Evolutionary conservation across 306 rosid species (phyloP).

Genomic region (Ammopiptanthus mongolicus): DNA sequence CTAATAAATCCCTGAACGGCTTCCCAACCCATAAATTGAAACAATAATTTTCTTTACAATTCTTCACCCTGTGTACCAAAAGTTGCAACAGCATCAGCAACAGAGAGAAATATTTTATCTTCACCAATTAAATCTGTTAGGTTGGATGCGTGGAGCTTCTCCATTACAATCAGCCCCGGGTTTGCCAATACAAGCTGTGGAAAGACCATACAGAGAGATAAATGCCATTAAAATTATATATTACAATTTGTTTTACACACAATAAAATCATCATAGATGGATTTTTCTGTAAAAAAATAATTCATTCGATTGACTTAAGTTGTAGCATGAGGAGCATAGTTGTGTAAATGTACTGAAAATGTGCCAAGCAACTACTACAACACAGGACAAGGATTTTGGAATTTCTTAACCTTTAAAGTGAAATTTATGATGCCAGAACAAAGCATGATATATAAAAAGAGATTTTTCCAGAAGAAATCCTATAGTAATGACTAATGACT

Average conservation of each 20-base stretch:
- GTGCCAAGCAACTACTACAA: neutral
- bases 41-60: neutral
- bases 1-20: neutral
- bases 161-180: conserved; percentile 67
- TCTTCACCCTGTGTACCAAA: conserved; percentile 29
- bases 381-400: too few relatives aligned
- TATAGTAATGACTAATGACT: neutral
- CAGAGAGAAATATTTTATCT: conserved; percentile 60
- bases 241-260: neutral
- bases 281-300: neutral
- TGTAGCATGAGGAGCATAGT: neutral
- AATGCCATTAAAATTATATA: neutral
- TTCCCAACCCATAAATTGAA: neutral
- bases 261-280: neutral
- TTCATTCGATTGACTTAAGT: neutral
- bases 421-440: too few relatives aligned
- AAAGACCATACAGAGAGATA: neutral
- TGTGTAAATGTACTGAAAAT: neutral
- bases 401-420: neutral
- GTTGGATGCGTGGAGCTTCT: conserved; percentile 59
- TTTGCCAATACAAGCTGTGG: conserved; percentile 67
- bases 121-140: conserved; percentile 50
- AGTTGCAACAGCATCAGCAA: conserved; percentile 56
- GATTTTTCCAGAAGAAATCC: neutral
- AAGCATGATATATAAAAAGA: too few relatives aligned